Base-by-base conservation (phyloP, 768 basidiomycete species). In the Boletus bicolor region DNA sequence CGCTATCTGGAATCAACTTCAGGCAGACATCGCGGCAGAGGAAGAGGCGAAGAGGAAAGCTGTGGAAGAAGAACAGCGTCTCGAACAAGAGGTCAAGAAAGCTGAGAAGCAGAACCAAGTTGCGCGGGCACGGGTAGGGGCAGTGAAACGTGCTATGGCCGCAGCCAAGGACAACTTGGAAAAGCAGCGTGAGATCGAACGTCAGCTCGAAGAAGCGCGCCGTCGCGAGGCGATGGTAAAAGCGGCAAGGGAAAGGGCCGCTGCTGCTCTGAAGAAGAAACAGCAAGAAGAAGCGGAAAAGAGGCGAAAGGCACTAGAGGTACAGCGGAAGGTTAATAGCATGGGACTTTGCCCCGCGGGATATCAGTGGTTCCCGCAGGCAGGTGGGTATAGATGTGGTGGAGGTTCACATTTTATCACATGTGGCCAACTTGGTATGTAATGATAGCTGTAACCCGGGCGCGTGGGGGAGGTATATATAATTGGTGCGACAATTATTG, bases 261-360 rank as follows among this genome's bases (percentile, higher is more conserved):
- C 49, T 0, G 64, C 61, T 21, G 72, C 66, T 6, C 49, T 76
- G 51, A 71, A 62, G 59, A 64, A 63, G 58, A 66, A 72, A 53
- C 68, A 66, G 57, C 52, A 71, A 49, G 64, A 77, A 54, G 84
- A 85, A 54, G 74, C 63, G 5, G 66, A 71, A 56, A 62, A 51
- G 53, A 59, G 53, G 42, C 50, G 47, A 11, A 51, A 68, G 44
- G 70, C 58, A 35, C 39, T 55, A 10, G 59, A 65, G 54, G 75
- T 72, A 2, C 85, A 85, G 67, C 56, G 36, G 36, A 78, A 74
- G 54, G 64, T 85, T 7, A 68, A 72, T 0, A 10, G 49, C 0
- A 78, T 85, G 75, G 86, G 85, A 0, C 61, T 77, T 4, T 87
- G 86, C 61, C 62, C 64, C 0, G 58, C 36, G 2, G 82, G 81